These are phyloP conservation scores for Claviceps sp. DNA, from an alignment of 2,329 filamentous ascomycete species.

Conservation along the genomic window DNA sequence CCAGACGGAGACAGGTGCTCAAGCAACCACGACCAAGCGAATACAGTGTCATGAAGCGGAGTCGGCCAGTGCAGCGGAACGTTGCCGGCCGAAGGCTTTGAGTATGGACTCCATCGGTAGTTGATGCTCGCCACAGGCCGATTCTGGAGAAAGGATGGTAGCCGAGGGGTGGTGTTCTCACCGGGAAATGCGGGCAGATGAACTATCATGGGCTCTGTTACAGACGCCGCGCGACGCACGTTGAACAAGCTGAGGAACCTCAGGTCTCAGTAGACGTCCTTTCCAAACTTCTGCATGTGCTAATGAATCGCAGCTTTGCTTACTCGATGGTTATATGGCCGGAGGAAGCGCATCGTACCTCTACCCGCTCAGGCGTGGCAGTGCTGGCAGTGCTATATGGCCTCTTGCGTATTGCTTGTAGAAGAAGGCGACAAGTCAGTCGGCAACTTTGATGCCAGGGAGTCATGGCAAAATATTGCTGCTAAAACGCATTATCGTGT, in stretches of 20 bases:
- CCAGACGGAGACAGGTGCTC: constrained; percentile 27
- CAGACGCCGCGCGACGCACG: constrained; percentile 19
- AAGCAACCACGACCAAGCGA: constrained; percentile 40
- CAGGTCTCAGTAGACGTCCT: background rate
- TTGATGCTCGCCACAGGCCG: constrained; percentile 41
- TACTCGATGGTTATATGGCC: constrained; percentile 39
- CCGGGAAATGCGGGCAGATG: constrained; percentile 39
- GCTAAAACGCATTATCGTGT: background rate
- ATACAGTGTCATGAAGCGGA: constrained; percentile 41
- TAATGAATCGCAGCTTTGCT: constrained; percentile 10
- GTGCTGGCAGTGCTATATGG: constrained; percentile 9
- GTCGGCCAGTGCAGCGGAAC: constrained; percentile 34
- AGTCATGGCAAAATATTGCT: background rate
- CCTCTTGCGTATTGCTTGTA: background rate
- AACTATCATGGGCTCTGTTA: constrained; percentile 32
- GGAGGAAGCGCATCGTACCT: constrained; percentile 34
- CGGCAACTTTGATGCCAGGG: background rate
- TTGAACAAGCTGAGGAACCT: constrained; percentile 29
- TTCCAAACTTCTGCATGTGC: background rate
- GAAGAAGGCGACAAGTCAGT: background rate
- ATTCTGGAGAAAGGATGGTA: constrained; percentile 28
- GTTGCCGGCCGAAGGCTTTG: constrained; percentile 7
- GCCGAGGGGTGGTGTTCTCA: constrained; percentile 12
- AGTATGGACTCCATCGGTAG: constrained; percentile 39
- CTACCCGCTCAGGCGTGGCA: constrained; percentile 23